These are phyloP conservation scores for Populus alba DNA, from an alignment of 345 rosid genomes.

Conservation along the genomic window DNA sequence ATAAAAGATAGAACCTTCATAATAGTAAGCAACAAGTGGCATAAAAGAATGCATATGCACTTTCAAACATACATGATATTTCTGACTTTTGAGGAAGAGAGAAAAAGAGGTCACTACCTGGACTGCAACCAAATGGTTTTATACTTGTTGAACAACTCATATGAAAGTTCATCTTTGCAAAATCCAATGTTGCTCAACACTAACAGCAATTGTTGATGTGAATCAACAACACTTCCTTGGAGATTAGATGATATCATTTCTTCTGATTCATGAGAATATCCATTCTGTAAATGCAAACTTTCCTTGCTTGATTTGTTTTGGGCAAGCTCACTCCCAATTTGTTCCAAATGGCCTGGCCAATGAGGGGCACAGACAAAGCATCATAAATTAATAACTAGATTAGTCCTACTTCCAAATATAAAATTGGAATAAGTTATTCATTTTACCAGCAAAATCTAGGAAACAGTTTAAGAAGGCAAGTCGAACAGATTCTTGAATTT, in stretches of 20 bases:
- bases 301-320: conserved; percentile 52
- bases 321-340: conserved; percentile 52
- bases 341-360: conserved; percentile 57
- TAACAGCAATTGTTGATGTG: conserved; percentile 70
- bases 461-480: conserved; percentile 91
- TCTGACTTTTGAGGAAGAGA: not conserved
- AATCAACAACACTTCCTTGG: conserved; percentile 65
- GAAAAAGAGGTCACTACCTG: conserved; percentile 36
- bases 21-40: conserved; percentile 16
- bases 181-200: conserved; percentile 91
- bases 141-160: conserved; percentile 76
- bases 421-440: conserved; percentile 6
- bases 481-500: conserved; percentile 82
- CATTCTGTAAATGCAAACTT: conserved; percentile 53
- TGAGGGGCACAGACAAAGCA: conserved; percentile 14
- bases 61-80: not conserved
- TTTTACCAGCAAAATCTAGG: conserved; percentile 92
- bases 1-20: not conserved
- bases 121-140: conserved; percentile 74
- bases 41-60: not conserved
- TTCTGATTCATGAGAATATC: conserved; percentile 49
- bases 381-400: conserved; percentile 1
- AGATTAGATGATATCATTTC: conserved; percentile 44
- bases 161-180: conserved; percentile 90
- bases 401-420: conserved; percentile 4